Evolutionary conservation across 768 basidiomycete species (phyloP), one percentile per base, ranked within the genome.

Genomic region (Podaxis carcinomalis): DNA sequence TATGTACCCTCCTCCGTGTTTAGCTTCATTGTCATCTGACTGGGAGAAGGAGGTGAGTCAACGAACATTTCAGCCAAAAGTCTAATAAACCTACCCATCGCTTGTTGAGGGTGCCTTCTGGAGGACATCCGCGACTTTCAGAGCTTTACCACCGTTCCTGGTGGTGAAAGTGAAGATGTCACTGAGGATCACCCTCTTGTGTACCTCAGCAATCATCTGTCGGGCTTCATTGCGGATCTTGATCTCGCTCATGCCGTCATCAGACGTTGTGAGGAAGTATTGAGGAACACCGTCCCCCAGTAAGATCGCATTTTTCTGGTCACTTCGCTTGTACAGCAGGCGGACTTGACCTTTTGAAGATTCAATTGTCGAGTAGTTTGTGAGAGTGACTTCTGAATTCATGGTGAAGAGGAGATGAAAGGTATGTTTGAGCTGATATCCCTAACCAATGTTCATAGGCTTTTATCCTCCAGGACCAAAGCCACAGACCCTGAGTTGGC

Each of bases 331-430:
- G 32, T 53, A 60, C 39, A 60, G 28, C 51, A 60, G 23, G 51
- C 51, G 59, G 28, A 46, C 32, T 21, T 60, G 59, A 21, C 59
- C 59, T 13, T 53, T 46, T 6, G 51, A 28, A 2, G 27, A 9
- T 21, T n/a, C n/a, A 36, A 21, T 6, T 3, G 51, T 35, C 16
- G 59, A 46, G 32, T 60, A 44, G 42, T 54, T 60, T 35, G n/a
- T 60, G 51, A 60, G 59, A 46, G 59, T 60, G 27, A 36, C 51
- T 54, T 60, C 25, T n/a, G 59, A 60, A 28, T 60, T 53, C 59
- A 60, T 60, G 4, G 23, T 36, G 32, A 54, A 35, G 36, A 54
- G 36, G 7, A 7, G 25, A 39, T 11, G 37, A 0, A 14, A 4
- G 11, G 3, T 39, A 7, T 44, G 14, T 32, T 32, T 28, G 28